Evolutionary conservation across 2,329 filamentous ascomycete species (phyloP).

Genomic region (Colletotrichum sp.): DNA sequence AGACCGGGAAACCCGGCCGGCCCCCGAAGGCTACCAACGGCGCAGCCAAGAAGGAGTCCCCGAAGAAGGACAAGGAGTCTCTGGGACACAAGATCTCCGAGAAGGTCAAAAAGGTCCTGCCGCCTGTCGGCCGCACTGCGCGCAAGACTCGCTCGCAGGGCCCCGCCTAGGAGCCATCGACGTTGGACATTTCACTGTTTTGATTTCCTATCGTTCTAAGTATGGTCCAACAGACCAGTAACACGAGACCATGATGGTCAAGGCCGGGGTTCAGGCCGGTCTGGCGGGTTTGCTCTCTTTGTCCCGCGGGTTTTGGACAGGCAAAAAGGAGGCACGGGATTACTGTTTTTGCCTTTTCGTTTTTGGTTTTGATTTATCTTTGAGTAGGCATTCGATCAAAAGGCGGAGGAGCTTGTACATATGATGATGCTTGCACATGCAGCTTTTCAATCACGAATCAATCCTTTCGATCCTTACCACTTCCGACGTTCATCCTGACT

Average conservation of each 20-base stretch:
- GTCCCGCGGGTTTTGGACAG: slow-evolving; percentile 1
- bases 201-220: neutral
- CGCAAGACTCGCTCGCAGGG: slow-evolving; percentile 50
- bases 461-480: neutral
- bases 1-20: slow-evolving; percentile 21
- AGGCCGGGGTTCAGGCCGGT: neutral
- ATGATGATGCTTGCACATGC: neutral
- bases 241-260: neutral
- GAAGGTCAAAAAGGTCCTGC: slow-evolving; percentile 40
- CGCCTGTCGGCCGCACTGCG: slow-evolving; percentile 37
- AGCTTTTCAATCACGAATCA: neutral
- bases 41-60: neutral
- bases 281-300: neutral
- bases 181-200: neutral
- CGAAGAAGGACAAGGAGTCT: slow-evolving; percentile 13
- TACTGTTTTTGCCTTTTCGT: neutral
- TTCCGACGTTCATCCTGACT: neutral
- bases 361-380: neutral
- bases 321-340: slow-evolving; percentile 9
- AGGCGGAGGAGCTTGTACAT: neutral
- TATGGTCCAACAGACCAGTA: neutral
- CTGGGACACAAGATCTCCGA: slow-evolving; percentile 24
- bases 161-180: neutral
- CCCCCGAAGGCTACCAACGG: slow-evolving; percentile 6
- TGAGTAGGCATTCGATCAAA: neutral